Conservation (phyloP, 2,329 filamentous ascomycete species). For the Aspergillus amoenus region DNA sequence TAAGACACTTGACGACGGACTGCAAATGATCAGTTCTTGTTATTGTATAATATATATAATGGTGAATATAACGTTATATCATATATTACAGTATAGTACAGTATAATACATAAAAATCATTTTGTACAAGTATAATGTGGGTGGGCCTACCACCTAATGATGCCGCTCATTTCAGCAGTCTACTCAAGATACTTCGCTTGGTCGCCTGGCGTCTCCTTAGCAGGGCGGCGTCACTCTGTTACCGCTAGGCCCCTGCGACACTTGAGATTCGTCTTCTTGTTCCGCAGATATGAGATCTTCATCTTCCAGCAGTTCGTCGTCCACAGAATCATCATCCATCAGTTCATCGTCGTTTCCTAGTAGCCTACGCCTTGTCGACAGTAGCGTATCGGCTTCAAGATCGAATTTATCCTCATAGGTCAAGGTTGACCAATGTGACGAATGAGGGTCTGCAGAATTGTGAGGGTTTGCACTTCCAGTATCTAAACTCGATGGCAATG, state of each 20-base stretch:
- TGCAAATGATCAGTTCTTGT: background rate
- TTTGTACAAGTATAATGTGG: constrained; percentile 7
- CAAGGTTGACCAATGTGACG: constrained; percentile 14
- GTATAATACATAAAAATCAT: background rate
- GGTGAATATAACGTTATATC: background rate
- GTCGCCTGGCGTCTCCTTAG: background rate
- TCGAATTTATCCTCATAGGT: constrained; percentile 26
- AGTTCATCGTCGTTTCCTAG: constrained; percentile 21
- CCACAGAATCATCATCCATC: constrained; percentile 18
- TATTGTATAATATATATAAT: background rate
- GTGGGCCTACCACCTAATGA: too few relatives aligned
- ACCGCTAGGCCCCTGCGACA: too few relatives aligned
- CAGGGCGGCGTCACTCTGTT: background rate
- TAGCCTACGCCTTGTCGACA: constrained; percentile 16
- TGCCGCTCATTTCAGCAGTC: background rate
- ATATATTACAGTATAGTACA: constrained; percentile 13
- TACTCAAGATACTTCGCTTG: background rate
- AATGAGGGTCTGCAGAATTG: background rate
- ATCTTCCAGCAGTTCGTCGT: background rate
- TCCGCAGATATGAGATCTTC: background rate
- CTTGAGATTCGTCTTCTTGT: background rate
- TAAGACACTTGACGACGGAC: background rate
- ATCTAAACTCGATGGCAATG: background rate
- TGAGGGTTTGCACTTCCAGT: background rate
- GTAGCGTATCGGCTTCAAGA: constrained; percentile 24